These are phyloP conservation scores for Trebouxia sp. DNA, from an alignment of 139 green algal species.

Conservation along the genomic window DNA sequence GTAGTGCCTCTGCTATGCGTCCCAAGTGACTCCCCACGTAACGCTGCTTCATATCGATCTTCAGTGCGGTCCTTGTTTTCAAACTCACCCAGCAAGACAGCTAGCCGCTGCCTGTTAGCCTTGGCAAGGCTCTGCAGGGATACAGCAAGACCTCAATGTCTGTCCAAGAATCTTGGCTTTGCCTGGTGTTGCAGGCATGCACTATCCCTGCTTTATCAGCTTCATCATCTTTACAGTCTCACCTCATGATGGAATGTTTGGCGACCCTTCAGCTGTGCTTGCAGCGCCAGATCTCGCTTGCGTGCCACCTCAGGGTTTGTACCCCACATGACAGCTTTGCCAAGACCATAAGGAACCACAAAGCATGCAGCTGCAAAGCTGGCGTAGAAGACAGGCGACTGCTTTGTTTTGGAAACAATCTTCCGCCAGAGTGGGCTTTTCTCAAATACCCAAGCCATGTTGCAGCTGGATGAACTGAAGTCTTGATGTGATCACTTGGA, in stretches of 20 bases:
- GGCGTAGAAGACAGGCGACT: constrained; percentile 28
- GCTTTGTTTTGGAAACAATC: constrained; percentile 39
- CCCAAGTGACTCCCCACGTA: constrained; percentile 49
- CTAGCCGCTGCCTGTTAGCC: constrained; percentile 57
- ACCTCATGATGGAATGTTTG: constrained; percentile 33
- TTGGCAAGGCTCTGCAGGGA: constrained; percentile 46
- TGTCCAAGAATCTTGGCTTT: neutral
- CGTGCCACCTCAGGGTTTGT: constrained; percentile 29
- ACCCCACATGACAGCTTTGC: constrained; percentile 34
- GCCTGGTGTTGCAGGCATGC: neutral
- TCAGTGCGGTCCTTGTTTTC: constrained; percentile 16
- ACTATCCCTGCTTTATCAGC: neutral
- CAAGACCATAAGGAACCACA: constrained; percentile 25
- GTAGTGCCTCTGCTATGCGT: constrained; percentile 53
- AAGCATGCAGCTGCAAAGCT: constrained; percentile 22
- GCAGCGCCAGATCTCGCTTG: constrained; percentile 15
- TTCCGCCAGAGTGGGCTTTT: constrained; percentile 40
- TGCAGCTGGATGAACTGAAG: neutral
- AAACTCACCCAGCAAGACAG: constrained; percentile 61
- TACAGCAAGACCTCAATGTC: neutral
- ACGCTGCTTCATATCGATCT: constrained; percentile 52
- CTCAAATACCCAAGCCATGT: constrained; percentile 44
- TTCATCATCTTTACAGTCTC: neutral
- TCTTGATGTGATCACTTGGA: neutral
- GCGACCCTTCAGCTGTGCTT: neutral